These are phyloP conservation scores for Pezicula carpinea DNA, from an alignment of 2,329 filamentous ascomycete genomes.

Conservation along the genomic window DNA sequence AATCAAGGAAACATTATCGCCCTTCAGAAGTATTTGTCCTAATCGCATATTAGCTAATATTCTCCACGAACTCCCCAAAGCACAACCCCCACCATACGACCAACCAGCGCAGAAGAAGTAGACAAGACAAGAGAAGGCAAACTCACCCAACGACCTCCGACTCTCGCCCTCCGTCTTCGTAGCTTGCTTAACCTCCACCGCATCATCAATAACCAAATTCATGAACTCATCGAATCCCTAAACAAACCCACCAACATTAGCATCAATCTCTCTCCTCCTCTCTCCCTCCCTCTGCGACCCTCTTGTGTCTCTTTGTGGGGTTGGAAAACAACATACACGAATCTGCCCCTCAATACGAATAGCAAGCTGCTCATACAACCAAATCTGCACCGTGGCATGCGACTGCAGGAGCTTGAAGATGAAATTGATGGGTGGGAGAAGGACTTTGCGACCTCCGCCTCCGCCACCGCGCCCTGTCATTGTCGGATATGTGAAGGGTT, in stretches of 20 bases:
- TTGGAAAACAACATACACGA: slow-evolving; percentile 73
- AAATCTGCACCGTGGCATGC: slow-evolving; percentile 81
- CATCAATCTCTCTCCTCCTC: too few species aligned
- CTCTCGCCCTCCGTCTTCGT: slow-evolving; percentile 79
- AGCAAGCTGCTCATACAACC: slow-evolving; percentile 93
- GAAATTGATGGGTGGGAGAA: slow-evolving; percentile 77
- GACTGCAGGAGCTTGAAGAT: slow-evolving; percentile 85
- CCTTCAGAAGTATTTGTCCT: slow-evolving; percentile 64
- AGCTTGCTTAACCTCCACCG: slow-evolving; percentile 81
- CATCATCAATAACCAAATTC: slow-evolving; percentile 96
- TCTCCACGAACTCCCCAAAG: neutral
- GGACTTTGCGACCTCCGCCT: slow-evolving; percentile 54
- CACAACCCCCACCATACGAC: too few species aligned
- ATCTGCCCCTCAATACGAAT: slow-evolving; percentile 97
- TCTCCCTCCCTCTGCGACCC: neutral
- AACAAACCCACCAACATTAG: neutral
- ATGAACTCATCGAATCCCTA: slow-evolving; percentile 99
- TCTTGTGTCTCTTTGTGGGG: too few species aligned
- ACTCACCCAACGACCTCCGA: slow-evolving; percentile 71
- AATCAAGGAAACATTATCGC: slow-evolving; percentile 62
- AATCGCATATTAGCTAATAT: slow-evolving; percentile 16
- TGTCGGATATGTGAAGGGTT: slow-evolving; percentile 1
- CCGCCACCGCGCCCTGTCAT: slow-evolving; percentile 30
- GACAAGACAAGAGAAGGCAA: slow-evolving; percentile 27
- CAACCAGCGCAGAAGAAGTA: too few species aligned